Base-by-base conservation (phyloP, 2,329 filamentous ascomycete genomes). In the Colletotrichum lentis region DNA sequence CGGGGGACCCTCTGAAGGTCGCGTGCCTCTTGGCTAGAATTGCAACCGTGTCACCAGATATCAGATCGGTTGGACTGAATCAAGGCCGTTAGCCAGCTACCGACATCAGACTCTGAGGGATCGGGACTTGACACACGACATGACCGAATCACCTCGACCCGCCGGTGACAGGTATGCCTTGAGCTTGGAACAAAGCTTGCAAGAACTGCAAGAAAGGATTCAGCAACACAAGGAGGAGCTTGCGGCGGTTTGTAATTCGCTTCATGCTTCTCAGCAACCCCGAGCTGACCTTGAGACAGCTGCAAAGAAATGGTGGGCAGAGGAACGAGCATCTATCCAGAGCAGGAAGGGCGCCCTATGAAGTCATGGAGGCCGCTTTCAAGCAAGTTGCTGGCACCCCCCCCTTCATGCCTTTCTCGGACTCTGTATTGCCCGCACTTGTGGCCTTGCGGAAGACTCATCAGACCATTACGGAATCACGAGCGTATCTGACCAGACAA, bases 401-500 rank as follows among this genome's bases (percentile, higher is more conserved):
- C 59, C 89, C 90, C 10, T 88, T 88, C 72, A 80, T 95, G 24
- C 92, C 92, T 3, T 82, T 84, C 27, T 80, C 87, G 11, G 86
- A 85, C 57, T 95, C 92, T 22, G 83, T 90, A 6, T 78, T 96
- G 7, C 91, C 92, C 3, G 87, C 89, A 7, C 81, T 96, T 5
- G 76, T 96, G 47, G 91, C 92, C 6, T 79, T 93, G 62, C 88
- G 90, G 59, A 88, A 86, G 73, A 89, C 90, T 3, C 85, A 90
- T 66, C 83, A 85, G 64, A 88, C 88, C 18, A 85, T 91, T 56
- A 77, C 83, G 67, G 89, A 92, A 72, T 90, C 89, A 20, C 88
- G 86, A 71, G 79, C 81, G 22, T 88, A 88, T 61, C 82, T 92
- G 14, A 75, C 77, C 5, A 76, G 80, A 4, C 84, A 85, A 43